Conservation (phyloP, 371 early-diverging fungal species). For the Blyttiomyces sp. region DNA sequence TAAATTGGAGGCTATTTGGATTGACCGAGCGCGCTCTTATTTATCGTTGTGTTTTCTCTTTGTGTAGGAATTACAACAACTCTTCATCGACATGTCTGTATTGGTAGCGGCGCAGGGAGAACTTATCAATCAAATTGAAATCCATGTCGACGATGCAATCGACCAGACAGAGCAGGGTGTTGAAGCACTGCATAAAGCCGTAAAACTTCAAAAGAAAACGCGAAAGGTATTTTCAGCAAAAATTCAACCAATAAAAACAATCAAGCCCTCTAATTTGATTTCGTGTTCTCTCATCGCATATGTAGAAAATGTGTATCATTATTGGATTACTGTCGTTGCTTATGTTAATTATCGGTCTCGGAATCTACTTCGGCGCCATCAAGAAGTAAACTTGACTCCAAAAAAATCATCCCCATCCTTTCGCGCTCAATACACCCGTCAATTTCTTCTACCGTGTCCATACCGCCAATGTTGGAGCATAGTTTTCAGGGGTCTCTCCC, state of each 20-base stretch:
- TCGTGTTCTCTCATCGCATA: not conserved
- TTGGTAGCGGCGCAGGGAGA: slow-evolving; percentile 79
- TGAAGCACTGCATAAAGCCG: slow-evolving; percentile 66
- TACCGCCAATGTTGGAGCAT: too few species aligned
- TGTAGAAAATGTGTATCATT: slow-evolving; percentile 50
- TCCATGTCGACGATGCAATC: slow-evolving; percentile 59
- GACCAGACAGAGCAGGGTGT: slow-evolving; percentile 70
- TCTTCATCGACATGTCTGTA: slow-evolving; percentile 88
- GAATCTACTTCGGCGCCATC: slow-evolving; percentile 30
- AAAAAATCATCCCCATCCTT: not conserved
- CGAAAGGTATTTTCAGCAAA: slow-evolving; percentile 57
- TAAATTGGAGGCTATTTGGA: not conserved
- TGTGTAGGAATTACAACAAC: slow-evolving; percentile 81
- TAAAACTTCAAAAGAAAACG: slow-evolving; percentile 65
- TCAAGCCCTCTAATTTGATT: not conserved
- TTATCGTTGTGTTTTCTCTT: not conserved
- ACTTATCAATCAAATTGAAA: slow-evolving; percentile 67
- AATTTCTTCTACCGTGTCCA: too few species aligned
- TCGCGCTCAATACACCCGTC: too few species aligned
- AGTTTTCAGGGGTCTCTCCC: not conserved
- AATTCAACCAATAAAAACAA: not conserved
- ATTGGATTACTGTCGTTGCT: slow-evolving; percentile 35
- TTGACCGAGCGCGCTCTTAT: too few species aligned
- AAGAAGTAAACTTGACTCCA: slow-evolving; percentile 3
- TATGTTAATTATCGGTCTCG: slow-evolving; percentile 27